Evolutionary conservation across 139 green algal species (phyloP).

Genomic region (Chlamydomonas sp.): DNA sequence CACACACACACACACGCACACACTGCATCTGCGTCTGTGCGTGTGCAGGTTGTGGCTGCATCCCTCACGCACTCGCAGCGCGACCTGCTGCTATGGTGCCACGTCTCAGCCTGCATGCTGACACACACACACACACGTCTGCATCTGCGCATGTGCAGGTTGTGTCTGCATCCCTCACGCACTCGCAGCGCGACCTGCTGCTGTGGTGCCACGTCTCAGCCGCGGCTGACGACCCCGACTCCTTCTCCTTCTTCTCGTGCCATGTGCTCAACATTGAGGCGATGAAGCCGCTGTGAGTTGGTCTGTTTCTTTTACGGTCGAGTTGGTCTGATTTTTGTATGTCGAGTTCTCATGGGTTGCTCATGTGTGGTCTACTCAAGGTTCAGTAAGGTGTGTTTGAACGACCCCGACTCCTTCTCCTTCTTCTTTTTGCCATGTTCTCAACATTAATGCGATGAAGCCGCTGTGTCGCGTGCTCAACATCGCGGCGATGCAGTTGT

Average conservation of each 20-base stretch:
- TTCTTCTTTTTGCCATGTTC: conserved; percentile 21
- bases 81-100: no score
- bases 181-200: conserved; percentile 29
- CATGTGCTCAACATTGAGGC: conserved; percentile 29
- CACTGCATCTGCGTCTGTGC: not conserved
- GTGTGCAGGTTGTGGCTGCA: no score
- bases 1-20: no score
- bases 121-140: not conserved
- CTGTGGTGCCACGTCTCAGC: conserved; percentile 24
- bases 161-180: conserved; percentile 29
- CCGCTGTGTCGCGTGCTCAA: no score
- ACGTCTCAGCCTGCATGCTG: not conserved
- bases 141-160: conserved; percentile 10
- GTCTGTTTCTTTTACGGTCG: no score
- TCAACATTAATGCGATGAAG: conserved; percentile 29
- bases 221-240: conserved; percentile 22
- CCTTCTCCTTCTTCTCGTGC: conserved; percentile 22
- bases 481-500: no score
- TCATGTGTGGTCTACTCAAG: no score
- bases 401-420: conserved; percentile 26
- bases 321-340: no score
- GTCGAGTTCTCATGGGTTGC: no score
- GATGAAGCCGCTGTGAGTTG: conserved; percentile 12
- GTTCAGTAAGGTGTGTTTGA: no score
- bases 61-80: no score